A percentile compares a stretch with the other conserved stretches of the same genome.
These are phyloP conservation scores for Fusarium sp. DNA, from an alignment of 2,329 filamentous ascomycete genomes.

Conservation along the genomic window DNA sequence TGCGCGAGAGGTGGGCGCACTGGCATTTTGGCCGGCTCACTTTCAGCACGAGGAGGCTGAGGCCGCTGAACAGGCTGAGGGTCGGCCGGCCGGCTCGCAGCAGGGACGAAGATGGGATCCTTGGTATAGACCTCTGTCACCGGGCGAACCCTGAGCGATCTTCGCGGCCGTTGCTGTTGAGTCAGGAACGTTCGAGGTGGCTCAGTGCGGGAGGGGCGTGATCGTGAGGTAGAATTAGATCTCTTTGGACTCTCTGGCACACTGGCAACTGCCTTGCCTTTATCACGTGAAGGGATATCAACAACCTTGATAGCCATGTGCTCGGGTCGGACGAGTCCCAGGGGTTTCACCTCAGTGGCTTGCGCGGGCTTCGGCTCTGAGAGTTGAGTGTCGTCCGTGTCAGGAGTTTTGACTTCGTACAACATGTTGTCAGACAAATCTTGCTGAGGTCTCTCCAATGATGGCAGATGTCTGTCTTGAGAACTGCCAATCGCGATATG, in stretches of 20 bases:
- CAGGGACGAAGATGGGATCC: constrained; percentile 41
- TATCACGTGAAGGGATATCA: constrained; percentile 33
- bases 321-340: constrained; percentile 12
- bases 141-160: constrained; percentile 35
- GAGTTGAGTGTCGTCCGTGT: constrained; percentile 23
- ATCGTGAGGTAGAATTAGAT: constrained; percentile 14
- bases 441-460: not conserved
- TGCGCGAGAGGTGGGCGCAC: constrained; percentile 19
- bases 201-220: constrained; percentile 29
- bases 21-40: constrained; percentile 20
- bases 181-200: constrained; percentile 41
- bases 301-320: constrained; percentile 22
- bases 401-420: constrained; percentile 12
- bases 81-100: constrained; percentile 32
- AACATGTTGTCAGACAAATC: constrained; percentile 6
- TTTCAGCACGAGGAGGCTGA: constrained; percentile 20
- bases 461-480: not conserved
- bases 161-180: constrained; percentile 36
- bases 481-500: not conserved
- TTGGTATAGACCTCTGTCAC: constrained; percentile 43
- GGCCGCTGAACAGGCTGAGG: constrained; percentile 15
- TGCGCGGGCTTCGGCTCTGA: constrained; percentile 21
- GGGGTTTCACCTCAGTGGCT: constrained; percentile 16
- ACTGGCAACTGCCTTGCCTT: constrained; percentile 26
- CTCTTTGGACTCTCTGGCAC: constrained; percentile 22